These are phyloP conservation scores for Stagonosporopsis rhizophila DNA, from an alignment of 2,329 filamentous ascomycete species.

Conservation along the genomic window DNA sequence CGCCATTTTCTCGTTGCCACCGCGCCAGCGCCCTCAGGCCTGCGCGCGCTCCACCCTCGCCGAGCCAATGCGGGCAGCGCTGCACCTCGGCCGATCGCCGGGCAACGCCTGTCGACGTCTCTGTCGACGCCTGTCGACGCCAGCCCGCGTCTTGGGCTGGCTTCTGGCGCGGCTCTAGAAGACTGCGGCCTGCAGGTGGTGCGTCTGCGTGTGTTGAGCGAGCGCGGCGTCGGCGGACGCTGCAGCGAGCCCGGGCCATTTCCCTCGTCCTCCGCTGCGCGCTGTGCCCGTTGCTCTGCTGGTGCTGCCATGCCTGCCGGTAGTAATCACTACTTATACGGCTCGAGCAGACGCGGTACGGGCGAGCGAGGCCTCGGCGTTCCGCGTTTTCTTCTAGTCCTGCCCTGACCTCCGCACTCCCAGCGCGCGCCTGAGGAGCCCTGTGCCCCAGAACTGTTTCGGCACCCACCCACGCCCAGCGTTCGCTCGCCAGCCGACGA, in stretches of 20 bases:
- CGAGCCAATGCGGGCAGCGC: too few species aligned
- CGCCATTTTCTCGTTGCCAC: conserved; percentile 20
- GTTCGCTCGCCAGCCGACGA: conserved; percentile 8
- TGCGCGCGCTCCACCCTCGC: conserved; percentile 4
- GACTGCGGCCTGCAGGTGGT: conserved; percentile 21
- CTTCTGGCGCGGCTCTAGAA: conserved; percentile 27
- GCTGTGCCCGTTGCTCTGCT: too few species aligned
- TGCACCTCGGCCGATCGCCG: not conserved
- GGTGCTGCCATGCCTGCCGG: not conserved
- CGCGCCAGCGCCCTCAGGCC: conserved; percentile 1
- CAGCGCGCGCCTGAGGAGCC: conserved; percentile 11
- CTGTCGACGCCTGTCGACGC: too few species aligned
- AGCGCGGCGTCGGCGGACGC: conserved; percentile 18
- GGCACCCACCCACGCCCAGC: conserved; percentile 7
- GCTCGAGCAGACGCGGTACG: too few species aligned
- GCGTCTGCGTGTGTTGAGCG: conserved; percentile 11
- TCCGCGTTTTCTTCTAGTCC: conserved; percentile 11
- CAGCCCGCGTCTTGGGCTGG: not conserved
- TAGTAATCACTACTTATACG: too few species aligned
- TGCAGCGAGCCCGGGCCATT: not conserved
- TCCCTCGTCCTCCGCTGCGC: too few species aligned
- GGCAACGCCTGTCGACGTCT: too few species aligned
- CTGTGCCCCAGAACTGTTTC: conserved; percentile 16
- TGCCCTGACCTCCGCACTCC: conserved; percentile 20
- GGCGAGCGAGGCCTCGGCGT: too few species aligned